A percentile compares a stretch with the other conserved stretches of the same genome.
phyloP scores from a whole-genome alignment of 306 rosid species.

The Glycine tomentella region DNA sequence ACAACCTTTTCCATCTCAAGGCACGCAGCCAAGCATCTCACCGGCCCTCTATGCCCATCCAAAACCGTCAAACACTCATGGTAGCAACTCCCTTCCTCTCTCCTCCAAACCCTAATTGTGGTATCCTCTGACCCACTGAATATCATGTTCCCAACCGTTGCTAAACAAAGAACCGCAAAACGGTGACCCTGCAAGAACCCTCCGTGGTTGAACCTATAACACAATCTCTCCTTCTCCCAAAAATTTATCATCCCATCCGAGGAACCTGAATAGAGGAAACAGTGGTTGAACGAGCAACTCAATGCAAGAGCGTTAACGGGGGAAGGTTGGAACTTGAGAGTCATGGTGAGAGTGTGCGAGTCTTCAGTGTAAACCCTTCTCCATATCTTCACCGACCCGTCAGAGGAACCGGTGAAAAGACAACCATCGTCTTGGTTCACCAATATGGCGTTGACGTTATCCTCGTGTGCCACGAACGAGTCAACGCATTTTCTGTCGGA shows the following conservation, averaged over 20 bases:
- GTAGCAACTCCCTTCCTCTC: constrained; percentile 68
- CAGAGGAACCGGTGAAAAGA: constrained; percentile 78
- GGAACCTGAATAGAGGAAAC: constrained; percentile 70
- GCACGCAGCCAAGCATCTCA: constrained; percentile 71
- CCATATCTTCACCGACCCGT: constrained; percentile 78
- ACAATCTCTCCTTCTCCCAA: constrained; percentile 72
- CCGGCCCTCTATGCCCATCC: constrained; percentile 87
- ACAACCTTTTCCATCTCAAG: constrained; percentile 69
- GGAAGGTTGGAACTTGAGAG: constrained; percentile 65
- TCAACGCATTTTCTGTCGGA: constrained; percentile 61
- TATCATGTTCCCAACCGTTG: constrained; percentile 67
- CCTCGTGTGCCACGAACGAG: constrained; percentile 70
- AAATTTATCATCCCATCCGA: constrained; percentile 73
- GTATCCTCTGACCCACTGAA: constrained; percentile 88
- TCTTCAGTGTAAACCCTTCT: constrained; percentile 72
- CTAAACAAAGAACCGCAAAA: constrained; percentile 68
- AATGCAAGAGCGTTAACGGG: constrained; percentile 64
- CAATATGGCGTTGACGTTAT: constrained; percentile 54
- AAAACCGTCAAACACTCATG: constrained; percentile 77
- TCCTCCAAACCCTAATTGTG: constrained; percentile 73
- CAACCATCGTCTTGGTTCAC: constrained; percentile 83
- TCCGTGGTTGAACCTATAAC: constrained; percentile 73
- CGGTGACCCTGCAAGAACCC: constrained; percentile 79
- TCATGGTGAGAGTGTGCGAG: constrained; percentile 78
- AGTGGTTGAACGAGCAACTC: constrained; percentile 54